Evolutionary conservation across 345 rosid genomes (phyloP), one percentile per base, ranked within the genome.

Genomic region (Eucalyptus caleyi): DNA sequence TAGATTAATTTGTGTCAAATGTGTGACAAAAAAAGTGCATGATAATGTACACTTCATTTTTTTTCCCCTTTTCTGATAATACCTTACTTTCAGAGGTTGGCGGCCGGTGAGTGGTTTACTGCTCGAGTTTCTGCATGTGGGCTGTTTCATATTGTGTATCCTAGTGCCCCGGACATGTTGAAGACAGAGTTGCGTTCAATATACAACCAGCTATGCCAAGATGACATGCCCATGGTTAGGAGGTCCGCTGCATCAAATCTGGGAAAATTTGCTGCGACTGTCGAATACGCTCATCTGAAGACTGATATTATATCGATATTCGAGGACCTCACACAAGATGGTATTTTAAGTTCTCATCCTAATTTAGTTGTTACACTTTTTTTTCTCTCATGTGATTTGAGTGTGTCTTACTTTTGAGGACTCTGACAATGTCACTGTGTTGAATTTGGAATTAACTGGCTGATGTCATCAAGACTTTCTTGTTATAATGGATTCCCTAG

Each of bases 221-320:
- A 97, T 94, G 99, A 96, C 92, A 97, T 97, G 99, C 99, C 99
- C 45, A 97, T 95, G 99, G 99, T 97, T 91, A 95, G 99, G 87
- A 97, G 97, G 93, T 96, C 99, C 86, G 99, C 99, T 54, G 99
- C 98, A 47, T 92, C 98, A 26, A 97, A 97, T 91, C 94, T 97
- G 67, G 99, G 98, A 87, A 97, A 94, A 91, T 97, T 96, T 95
- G 99, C 99, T 92, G 98, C 98, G 19, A 97, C 99, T 27, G 95
- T 97, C 88, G 99, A 97, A 85, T 90, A 95, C 89, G 91, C 96
- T 86, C 94, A 95, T 95, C 93, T 97, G 95, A 97, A 96, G 93
- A 88, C 95, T 54, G 99, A 97, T 51, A 91, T 97, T 91, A 96
- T 97, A 97, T 92, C 97, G 47, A 95, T 97, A 92, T 97, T 96